Evolutionary conservation across 495 filamentous ascomycete species (phyloP), one percentile per base, ranked within the genome.

Genomic region (Mytilinidion resinicola): DNA sequence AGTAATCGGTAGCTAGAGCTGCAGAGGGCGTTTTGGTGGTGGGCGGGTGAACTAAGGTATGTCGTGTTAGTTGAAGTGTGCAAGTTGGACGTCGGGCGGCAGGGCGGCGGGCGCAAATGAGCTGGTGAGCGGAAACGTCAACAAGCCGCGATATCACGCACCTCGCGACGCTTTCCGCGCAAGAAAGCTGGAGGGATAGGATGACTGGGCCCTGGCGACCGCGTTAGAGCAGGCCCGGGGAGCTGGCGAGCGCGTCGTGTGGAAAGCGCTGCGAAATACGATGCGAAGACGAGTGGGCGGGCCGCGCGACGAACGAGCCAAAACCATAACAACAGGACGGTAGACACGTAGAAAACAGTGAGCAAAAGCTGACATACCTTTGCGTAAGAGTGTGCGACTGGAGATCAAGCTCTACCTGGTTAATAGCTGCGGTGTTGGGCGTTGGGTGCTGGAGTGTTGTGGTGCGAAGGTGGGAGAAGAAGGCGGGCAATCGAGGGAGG

Each of bases 201-300:
- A 30, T 30, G 25, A 30, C 25, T 30, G 25, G 25, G 25, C 25
- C 36, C 43, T 14, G 44, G 44, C 21, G 44, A 39, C 17, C 10
- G 35, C 55, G 46, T 20, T 25, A 59, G 60, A 44, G 14, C 39
- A 47, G 63, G 48, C 44, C 57, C 48, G 50, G 60, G 38, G 15
- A 47, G 67, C 36, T 61, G 52, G 62, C 35, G 37, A 41, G 25
- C 17, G 46, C 17, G 46, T 49, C 19, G 15, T 11, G 46, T 20
- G 46, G 9, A 30, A 25, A 49, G 46, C 46, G 42, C 42, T 20
- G 12, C 0, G 42, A 46, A 46, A 46, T 46, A 20, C 42, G 42
- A 15, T 46, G 42, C 42, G 42, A 46, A 46, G 42, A 20, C 42
- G 25, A 30, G 25, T 6, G 25, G 25, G 42, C 42, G 2, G 42